Percentiles rank a stretch among this genome's conserved stretches.
These are phyloP conservation scores for Russula emetica DNA, from an alignment of 768 basidiomycete species.

Conservation along the genomic window DNA sequence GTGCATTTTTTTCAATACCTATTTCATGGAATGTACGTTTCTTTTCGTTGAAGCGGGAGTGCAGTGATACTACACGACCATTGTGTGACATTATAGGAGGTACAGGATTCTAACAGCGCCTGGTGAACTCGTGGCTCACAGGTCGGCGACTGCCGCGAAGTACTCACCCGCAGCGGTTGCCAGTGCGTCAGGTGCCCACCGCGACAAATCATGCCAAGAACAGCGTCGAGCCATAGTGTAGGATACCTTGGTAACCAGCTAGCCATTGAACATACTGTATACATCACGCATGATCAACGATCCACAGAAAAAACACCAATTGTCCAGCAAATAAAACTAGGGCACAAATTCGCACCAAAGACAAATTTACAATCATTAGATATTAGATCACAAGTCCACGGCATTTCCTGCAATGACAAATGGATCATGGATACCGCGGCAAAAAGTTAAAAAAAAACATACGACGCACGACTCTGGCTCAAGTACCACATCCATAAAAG, in stretches of 20 bases:
- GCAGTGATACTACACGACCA: background rate
- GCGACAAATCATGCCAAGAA: background rate
- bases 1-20: background rate
- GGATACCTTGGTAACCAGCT: background rate
- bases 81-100: background rate
- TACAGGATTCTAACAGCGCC: too few species aligned
- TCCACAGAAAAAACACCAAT: background rate
- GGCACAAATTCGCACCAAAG: background rate
- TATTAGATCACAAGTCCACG: background rate
- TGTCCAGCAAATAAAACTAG: background rate
- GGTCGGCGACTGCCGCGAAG: background rate
- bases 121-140: background rate
- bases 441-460: background rate
- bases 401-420: background rate
- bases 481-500: background rate
- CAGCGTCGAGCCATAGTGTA: too few species aligned
- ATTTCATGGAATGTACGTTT: background rate
- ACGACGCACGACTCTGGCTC: background rate
- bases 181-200: background rate
- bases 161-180: background rate
- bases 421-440: background rate
- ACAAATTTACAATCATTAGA: background rate
- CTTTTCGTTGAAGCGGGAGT: background rate
- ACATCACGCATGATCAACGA: too few species aligned
- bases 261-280: background rate